These are phyloP conservation scores for Exsudoporus frostii DNA, from an alignment of 768 basidiomycete genomes.

Conservation along the genomic window DNA sequence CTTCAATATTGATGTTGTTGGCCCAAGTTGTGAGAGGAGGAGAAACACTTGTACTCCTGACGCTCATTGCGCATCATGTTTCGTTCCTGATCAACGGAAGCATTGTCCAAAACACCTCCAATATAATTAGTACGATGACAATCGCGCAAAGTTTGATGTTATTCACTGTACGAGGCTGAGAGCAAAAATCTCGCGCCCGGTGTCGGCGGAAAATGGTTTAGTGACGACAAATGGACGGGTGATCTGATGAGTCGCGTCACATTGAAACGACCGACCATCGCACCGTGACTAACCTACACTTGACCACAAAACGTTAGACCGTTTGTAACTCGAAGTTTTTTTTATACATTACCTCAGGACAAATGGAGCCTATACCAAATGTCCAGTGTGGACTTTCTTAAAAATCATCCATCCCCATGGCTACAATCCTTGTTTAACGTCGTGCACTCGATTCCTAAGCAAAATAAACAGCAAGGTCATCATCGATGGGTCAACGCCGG, in stretches of 20 bases:
- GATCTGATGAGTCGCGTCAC: not conserved
- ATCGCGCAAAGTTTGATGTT: not conserved
- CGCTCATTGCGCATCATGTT: not conserved
- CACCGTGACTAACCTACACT: not conserved
- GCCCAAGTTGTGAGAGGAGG: not conserved
- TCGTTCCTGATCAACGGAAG: not conserved
- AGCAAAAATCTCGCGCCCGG: not conserved
- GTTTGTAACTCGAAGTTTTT: not conserved
- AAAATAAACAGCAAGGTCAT: not conserved
- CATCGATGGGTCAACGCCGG: not conserved
- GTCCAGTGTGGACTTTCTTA: not conserved
- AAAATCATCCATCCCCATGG: not conserved
- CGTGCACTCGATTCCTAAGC: no score
- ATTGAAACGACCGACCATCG: not conserved
- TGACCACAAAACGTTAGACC: not conserved
- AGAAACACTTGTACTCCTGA: not conserved
- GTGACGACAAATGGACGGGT: not conserved
- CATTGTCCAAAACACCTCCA: not conserved
- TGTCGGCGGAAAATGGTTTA: not conserved
- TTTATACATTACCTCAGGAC: not conserved
- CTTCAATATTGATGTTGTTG: not conserved
- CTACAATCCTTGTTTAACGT: not conserved
- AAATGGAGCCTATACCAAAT: not conserved
- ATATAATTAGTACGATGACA: no score
- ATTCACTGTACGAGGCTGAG: not conserved